A percentile compares a stretch with the other conserved stretches of the same genome.
Conservation (phyloP, 768 basidiomycete species). For the Termitomyces sp. region DNA sequence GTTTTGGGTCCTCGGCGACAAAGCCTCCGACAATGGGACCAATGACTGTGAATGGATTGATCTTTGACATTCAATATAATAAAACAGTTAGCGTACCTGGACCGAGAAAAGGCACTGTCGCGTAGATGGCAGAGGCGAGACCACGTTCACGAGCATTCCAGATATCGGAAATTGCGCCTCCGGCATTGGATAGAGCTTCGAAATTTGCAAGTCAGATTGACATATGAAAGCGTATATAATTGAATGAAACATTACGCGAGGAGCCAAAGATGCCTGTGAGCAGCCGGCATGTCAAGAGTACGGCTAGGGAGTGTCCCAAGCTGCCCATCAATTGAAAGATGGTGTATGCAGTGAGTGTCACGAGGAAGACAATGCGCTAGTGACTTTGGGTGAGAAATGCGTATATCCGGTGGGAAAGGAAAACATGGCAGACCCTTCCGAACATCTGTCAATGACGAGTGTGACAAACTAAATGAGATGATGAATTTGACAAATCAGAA, state of each 20-base stretch:
- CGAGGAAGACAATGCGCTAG: slow-evolving; percentile 51
- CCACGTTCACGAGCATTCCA: slow-evolving; percentile 58
- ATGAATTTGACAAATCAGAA: slow-evolving; percentile 5
- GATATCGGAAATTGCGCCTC: slow-evolving; percentile 53
- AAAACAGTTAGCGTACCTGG: slow-evolving; percentile 32
- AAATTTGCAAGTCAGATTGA: slow-evolving; percentile 6
- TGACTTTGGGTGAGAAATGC: not conserved
- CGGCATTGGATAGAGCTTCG: slow-evolving; percentile 53
- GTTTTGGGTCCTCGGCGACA: slow-evolving; percentile 39
- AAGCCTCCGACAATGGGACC: slow-evolving; percentile 69
- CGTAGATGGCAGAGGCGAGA: slow-evolving; percentile 53
- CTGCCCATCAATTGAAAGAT: slow-evolving; percentile 52
- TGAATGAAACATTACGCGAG: slow-evolving; percentile 34
- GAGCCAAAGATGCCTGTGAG: slow-evolving; percentile 57
- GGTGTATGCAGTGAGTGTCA: slow-evolving; percentile 44
- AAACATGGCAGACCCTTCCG: slow-evolving; percentile 42
- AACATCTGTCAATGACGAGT: slow-evolving; percentile 31
- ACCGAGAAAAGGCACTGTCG: slow-evolving; percentile 53
- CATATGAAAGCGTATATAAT: not conserved
- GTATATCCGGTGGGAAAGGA: not conserved
- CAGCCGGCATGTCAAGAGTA: slow-evolving; percentile 46
- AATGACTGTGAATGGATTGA: slow-evolving; percentile 32
- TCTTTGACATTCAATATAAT: not conserved
- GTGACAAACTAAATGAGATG: not conserved
- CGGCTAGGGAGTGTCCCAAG: slow-evolving; percentile 41